Evolutionary conservation across 2,329 filamentous ascomycete genomes (phyloP).

Genomic region (Microascus cirrosus): DNA sequence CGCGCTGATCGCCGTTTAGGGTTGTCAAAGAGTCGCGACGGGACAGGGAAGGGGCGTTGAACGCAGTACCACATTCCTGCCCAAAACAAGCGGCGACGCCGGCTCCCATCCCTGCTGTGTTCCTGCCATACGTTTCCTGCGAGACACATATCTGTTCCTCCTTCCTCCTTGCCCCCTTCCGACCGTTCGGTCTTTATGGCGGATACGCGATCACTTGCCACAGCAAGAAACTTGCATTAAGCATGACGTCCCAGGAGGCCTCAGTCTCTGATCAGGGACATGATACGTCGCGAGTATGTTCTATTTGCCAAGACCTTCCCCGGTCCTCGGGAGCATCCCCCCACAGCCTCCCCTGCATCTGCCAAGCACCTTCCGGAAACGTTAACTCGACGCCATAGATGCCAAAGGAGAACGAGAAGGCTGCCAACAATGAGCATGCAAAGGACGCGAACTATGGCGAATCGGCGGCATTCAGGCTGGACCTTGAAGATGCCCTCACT

Average conservation of each 20-base stretch:
- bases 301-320: not conserved
- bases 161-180: not conserved
- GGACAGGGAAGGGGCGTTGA: not conserved
- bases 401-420: not conserved
- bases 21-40: not conserved
- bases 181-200: not conserved
- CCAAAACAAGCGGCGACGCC: not conserved
- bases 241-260: not conserved
- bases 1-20: not conserved
- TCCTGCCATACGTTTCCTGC: not conserved
- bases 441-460: not conserved
- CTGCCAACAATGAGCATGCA: not conserved
- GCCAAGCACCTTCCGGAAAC: not conserved
- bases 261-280: not conserved
- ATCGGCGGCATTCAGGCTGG: constrained; percentile 6
- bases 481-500: constrained; percentile 19
- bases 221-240: not conserved
- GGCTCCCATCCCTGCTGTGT: not conserved
- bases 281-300: not conserved
- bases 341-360: not conserved
- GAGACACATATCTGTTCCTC: not conserved
- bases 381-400: not conserved
- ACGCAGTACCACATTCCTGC: not conserved
- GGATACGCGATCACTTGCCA: not conserved
- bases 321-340: not conserved